phyloP scores from a whole-genome alignment of 106 monocot species.

The Dendrobium nobile region DNA sequence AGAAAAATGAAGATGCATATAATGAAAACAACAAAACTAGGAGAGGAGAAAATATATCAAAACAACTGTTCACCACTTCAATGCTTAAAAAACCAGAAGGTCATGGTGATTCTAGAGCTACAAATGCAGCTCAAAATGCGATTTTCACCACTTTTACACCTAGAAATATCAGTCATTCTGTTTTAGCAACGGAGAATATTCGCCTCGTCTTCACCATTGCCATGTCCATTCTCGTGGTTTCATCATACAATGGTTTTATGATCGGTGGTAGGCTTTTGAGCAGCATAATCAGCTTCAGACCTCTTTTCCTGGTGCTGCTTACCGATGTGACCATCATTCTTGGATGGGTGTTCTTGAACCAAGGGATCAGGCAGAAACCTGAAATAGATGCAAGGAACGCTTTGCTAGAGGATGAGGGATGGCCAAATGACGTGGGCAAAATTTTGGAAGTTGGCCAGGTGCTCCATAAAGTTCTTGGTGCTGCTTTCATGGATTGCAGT shows the following conservation, averaged over 20 bases:
- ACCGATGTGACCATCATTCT: conserved; percentile 46
- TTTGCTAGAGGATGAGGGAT: conserved; percentile 6
- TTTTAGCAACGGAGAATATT: conserved; percentile 42
- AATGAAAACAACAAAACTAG: background rate
- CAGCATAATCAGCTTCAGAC: conserved; percentile 38
- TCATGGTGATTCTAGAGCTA: background rate
- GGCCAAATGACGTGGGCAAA: conserved; percentile 19
- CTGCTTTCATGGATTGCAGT: conserved; percentile 53
- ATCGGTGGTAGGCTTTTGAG: conserved; percentile 9
- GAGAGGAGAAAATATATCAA: background rate
- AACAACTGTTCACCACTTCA: background rate
- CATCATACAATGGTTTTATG: conserved; percentile 15
- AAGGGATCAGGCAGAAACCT: conserved; percentile 4
- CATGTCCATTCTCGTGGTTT: conserved; percentile 31
- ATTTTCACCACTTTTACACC: conserved; percentile 13
- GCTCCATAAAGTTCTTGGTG: conserved; percentile 30
- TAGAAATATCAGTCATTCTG: conserved; percentile 20
- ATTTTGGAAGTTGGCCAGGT: conserved; percentile 33
- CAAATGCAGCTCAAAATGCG: background rate
- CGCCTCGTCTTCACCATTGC: conserved; percentile 32
- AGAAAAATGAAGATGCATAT: background rate
- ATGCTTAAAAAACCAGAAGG: background rate
- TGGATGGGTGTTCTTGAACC: conserved; percentile 19
- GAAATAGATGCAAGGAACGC: conserved; percentile 1
- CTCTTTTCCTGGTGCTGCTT: conserved; percentile 48